phyloP scores from a whole-genome alignment of 2,329 filamentous ascomycete species.

The Pleomassaria siparia region DNA sequence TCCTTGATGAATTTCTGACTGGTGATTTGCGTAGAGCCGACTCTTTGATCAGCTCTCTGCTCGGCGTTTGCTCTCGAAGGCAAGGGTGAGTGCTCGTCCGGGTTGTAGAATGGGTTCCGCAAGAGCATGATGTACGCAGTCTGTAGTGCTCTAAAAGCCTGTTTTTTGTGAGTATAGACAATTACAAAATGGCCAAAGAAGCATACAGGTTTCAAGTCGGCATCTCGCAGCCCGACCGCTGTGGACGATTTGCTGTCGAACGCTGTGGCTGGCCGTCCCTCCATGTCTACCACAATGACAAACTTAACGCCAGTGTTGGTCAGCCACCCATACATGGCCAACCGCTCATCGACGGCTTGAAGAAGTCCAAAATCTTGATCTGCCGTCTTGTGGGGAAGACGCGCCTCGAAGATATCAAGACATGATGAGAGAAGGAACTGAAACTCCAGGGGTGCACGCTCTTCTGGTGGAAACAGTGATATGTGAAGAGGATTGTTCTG shows the following conservation, averaged over 20 bases:
- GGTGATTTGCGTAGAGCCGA: slow-evolving; percentile 67
- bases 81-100: slow-evolving; percentile 75
- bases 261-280: slow-evolving; percentile 60
- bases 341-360: slow-evolving; percentile 88
- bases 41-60: slow-evolving; percentile 44
- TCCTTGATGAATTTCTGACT: slow-evolving; percentile 80
- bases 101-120: slow-evolving; percentile 93
- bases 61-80: slow-evolving; percentile 56
- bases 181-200: neutral
- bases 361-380: slow-evolving; percentile 89
- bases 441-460: slow-evolving; percentile 81
- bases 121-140: slow-evolving; percentile 85
- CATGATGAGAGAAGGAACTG: slow-evolving; percentile 87
- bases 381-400: slow-evolving; percentile 69
- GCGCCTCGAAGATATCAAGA: slow-evolving; percentile 90
- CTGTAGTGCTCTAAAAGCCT: slow-evolving; percentile 89
- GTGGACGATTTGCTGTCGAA: slow-evolving; percentile 40
- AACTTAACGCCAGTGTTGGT: slow-evolving; percentile 95
- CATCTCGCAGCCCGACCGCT: slow-evolving; percentile 72
- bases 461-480: slow-evolving; percentile 76
- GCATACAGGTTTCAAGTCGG: slow-evolving; percentile 80
- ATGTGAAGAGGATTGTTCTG: slow-evolving; percentile 97
- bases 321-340: slow-evolving; percentile 93
- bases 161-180: slow-evolving; percentile 7
- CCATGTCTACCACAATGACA: slow-evolving; percentile 87